Percentiles rank a stretch among this genome's conserved stretches.
phyloP scores from a whole-genome alignment of 495 filamentous ascomycete genomes.

The Podospora pseudopauciseta region DNA sequence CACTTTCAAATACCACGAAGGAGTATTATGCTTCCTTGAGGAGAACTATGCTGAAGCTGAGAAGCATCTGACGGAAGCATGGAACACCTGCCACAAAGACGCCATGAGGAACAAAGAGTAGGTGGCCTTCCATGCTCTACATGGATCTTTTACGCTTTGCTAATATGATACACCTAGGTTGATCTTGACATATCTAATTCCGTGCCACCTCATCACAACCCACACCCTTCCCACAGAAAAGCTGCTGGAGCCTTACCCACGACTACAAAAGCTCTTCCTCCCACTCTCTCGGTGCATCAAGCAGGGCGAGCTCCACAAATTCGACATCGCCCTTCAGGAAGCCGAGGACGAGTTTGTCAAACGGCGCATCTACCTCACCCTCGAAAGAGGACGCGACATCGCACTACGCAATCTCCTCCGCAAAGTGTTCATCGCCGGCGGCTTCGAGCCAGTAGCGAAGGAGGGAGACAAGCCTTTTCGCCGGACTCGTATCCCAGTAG shows the following conservation, averaged over 20 bases:
- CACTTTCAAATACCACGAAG: slow-evolving; percentile 95
- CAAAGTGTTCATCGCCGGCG: slow-evolving; percentile 80
- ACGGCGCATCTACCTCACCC: slow-evolving; percentile 89
- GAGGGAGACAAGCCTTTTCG: slow-evolving; percentile 56
- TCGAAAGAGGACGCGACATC: slow-evolving; percentile 89
- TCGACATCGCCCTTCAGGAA: slow-evolving; percentile 75
- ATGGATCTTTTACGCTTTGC: not conserved
- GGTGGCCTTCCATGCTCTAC: slow-evolving; percentile 24
- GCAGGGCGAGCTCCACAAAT: slow-evolving; percentile 73
- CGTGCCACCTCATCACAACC: slow-evolving; percentile 81
- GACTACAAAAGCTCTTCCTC: slow-evolving; percentile 71
- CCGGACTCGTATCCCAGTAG: slow-evolving; percentile 72
- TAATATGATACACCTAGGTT: slow-evolving; percentile 48
- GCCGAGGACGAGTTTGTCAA: slow-evolving; percentile 87
- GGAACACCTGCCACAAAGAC: slow-evolving; percentile 66
- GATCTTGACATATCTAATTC: slow-evolving; percentile 93
- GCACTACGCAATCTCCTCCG: slow-evolving; percentile 83
- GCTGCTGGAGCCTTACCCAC: slow-evolving; percentile 71
- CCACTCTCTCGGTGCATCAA: slow-evolving; percentile 75
- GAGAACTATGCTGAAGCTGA: slow-evolving; percentile 88
- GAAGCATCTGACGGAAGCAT: slow-evolving; percentile 71
- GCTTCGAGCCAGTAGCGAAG: slow-evolving; percentile 65
- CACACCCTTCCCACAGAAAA: slow-evolving; percentile 71
- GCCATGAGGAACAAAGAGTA: slow-evolving; percentile 76
- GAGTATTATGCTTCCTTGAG: slow-evolving; percentile 84